Evolutionary conservation across 441 rosid species (phyloP).

Genomic region (Cnidoscolus chayamansa): DNA sequence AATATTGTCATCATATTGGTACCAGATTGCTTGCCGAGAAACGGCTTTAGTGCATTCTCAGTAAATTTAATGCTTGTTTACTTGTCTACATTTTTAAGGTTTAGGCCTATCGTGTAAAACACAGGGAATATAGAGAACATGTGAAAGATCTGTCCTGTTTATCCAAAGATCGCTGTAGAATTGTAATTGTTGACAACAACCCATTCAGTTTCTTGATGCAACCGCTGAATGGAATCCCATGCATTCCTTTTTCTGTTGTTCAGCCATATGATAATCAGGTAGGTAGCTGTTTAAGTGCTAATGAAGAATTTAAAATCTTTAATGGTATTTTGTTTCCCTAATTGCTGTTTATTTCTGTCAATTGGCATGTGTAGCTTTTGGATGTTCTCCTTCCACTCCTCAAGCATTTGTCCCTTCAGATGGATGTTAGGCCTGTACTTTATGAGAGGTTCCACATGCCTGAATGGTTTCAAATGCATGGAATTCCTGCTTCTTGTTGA

Average conservation of each 20-base stretch:
- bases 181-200: conserved; percentile 81
- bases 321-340: neutral
- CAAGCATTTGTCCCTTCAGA: conserved; percentile 41
- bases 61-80: neutral
- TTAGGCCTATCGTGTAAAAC: neutral
- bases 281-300: conserved; percentile 1
- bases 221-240: conserved; percentile 86
- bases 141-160: conserved; percentile 82
- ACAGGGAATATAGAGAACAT: conserved; percentile 74
- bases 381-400: conserved; percentile 48
- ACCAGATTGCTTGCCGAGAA: neutral
- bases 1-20: neutral
- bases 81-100: neutral
- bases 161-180: conserved; percentile 60
- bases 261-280: conserved; percentile 78
- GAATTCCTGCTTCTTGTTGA: conserved; percentile 34
- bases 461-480: conserved; percentile 56
- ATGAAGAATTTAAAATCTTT: neutral
- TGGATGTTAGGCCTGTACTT: conserved; percentile 44
- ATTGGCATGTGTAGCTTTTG: conserved; percentile 36
- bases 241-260: conserved; percentile 72
- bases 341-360: neutral
- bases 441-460: conserved; percentile 38
- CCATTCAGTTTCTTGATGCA: conserved; percentile 91
- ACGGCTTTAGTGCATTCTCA: neutral